Conservation (phyloP, 345 rosid species). For the Balakata baccata region DNA sequence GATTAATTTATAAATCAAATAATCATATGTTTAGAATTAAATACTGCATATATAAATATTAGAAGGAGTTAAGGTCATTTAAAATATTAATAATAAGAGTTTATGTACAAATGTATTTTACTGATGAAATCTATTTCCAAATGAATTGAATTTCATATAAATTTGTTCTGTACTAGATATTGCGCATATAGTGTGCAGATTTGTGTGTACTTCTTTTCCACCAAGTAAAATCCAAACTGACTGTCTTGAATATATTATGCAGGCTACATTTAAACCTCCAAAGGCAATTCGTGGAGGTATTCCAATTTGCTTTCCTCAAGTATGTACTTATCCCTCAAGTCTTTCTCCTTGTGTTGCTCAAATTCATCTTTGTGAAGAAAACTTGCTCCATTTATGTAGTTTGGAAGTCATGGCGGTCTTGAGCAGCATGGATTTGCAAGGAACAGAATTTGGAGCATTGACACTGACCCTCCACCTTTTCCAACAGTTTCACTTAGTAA, state of each 20-base stretch:
- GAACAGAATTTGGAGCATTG: constrained; percentile 81
- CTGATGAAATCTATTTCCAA: background rate
- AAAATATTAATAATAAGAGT: too few relatives aligned
- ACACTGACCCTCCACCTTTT: constrained; percentile 65
- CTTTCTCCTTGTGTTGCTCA: constrained; percentile 15
- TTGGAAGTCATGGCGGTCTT: constrained; percentile 60
- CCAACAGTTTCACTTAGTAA: constrained; percentile 44
- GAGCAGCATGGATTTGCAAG: constrained; percentile 92
- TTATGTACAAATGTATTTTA: background rate
- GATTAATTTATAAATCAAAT: too few relatives aligned
- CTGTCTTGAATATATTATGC: constrained; percentile 23
- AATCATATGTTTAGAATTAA: too few relatives aligned
- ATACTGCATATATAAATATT: too few relatives aligned
- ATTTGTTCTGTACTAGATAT: background rate
- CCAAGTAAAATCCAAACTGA: background rate
- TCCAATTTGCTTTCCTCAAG: constrained; percentile 94
- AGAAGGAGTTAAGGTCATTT: too few relatives aligned
- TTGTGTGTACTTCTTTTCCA: background rate
- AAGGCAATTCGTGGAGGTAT: constrained; percentile 96
- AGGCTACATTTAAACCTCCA: constrained; percentile 77
- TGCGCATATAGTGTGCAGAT: background rate
- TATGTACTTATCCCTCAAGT: constrained; percentile 30
- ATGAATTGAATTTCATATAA: background rate
- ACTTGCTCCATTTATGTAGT: constrained; percentile 41
- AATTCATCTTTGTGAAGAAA: constrained; percentile 12